Evolutionary conservation across 2,329 filamentous ascomycete species (phyloP), one percentile per base, ranked within the genome.

Genomic region (Zymoseptoria passerinii): DNA sequence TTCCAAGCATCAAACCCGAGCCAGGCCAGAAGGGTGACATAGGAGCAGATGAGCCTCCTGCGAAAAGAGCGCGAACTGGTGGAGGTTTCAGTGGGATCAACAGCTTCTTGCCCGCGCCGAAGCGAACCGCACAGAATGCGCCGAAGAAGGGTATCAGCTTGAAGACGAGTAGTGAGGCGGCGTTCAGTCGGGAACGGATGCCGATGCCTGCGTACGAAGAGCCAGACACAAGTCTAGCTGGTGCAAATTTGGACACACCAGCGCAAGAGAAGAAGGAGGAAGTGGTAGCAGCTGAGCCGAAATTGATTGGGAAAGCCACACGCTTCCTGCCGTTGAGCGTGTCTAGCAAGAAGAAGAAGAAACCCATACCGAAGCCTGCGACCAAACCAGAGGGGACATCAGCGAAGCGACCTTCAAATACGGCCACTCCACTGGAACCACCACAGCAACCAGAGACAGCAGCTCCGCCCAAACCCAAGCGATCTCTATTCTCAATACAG

Each of bases 281-380:
- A 7, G 50, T 58, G 1, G 19, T 23, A 50, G 27, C 81, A 20
- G 44, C 80, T n/a, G 78, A 82, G 1, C 83, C 87, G 58, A 87
- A 89, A 74, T 74, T 88, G 13, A 82, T 86, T 1, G 89, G 88
- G 19, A 94, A 92, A 66, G 84, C 90, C 10, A 83, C 92, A 73
- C 89, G 90, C 83, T 96, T 97, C 73, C 88, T 86, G 70, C 92
- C 92, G 3, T 77, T 96, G 44, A 96, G 92, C 0, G 91, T 96
- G 13, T 83, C 86, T 16, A 82, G 89, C 61, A 90, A 87, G 62
- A 80, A 85, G 28, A 83, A 82, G 62, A 90, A 88, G 75, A 90
- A 87, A 75, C 86, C 56, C 9, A n/a, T 54, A 10, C 53, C 56
- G 48, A 65, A 64, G 20, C 44, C 59, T 13, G 23, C 50, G 49